Conservation (phyloP, 148 eudicot species). For the Rhododendron vialii region DNA sequence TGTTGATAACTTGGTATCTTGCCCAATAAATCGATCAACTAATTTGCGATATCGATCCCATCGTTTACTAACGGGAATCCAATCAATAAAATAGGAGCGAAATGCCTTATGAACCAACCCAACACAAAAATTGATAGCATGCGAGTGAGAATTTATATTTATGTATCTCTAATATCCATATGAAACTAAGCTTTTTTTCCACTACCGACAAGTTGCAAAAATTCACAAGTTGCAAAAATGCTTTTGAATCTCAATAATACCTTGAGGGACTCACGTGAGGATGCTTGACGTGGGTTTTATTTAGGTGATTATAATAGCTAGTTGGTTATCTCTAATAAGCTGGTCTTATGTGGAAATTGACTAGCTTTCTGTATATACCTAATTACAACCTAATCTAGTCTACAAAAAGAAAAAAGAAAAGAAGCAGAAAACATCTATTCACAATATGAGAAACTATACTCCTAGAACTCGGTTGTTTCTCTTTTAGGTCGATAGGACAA, state of each 20-base stretch:
- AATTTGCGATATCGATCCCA: neutral
- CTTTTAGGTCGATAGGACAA: neutral
- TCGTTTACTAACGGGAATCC: neutral
- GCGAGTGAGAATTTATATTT: neutral
- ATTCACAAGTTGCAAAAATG: slow-evolving; percentile 10
- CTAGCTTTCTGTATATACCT: neutral
- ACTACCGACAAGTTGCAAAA: neutral
- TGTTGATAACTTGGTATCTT: neutral
- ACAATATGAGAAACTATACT: neutral
- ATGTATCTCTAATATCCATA: neutral
- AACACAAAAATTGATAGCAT: neutral
- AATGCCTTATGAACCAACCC: neutral
- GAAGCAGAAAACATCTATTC: neutral
- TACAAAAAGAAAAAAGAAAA: neutral
- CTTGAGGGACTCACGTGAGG: neutral
- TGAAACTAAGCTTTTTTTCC: too few relatives aligned
- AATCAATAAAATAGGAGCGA: neutral
- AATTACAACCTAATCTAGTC: neutral
- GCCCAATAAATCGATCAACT: neutral
- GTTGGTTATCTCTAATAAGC: neutral
- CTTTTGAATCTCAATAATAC: neutral
- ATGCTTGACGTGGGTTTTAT: slow-evolving; percentile 1
- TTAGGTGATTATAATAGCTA: neutral
- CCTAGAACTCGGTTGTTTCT: too few relatives aligned
- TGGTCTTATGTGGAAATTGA: neutral